These are phyloP conservation scores for Xylaria sp. DNA, from an alignment of 495 filamentous ascomycete species.

Conservation along the genomic window DNA sequence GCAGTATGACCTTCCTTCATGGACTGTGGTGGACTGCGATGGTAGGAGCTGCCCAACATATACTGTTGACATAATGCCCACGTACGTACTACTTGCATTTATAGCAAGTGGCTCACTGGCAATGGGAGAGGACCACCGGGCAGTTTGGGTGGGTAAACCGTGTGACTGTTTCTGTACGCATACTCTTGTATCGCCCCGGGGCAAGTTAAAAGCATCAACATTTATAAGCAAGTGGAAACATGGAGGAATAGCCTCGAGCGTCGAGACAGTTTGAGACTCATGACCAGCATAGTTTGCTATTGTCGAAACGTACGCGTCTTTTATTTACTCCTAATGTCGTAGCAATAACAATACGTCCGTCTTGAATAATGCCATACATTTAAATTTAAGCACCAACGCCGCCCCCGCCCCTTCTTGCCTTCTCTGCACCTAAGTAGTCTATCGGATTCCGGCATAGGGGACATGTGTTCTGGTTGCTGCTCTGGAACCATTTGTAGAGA, in stretches of 20 bases:
- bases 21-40: background rate
- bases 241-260: background rate
- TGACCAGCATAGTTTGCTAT: background rate
- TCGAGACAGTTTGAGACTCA: background rate
- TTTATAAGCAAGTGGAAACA: background rate
- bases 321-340: background rate
- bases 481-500: conserved; percentile 95
- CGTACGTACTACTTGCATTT: background rate
- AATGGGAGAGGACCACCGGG: background rate
- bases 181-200: background rate
- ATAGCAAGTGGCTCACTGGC: background rate
- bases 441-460: conserved; percentile 89
- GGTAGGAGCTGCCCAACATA: conserved; percentile 6
- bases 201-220: background rate
- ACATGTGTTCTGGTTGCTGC: conserved; percentile 85
- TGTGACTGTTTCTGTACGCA: background rate
- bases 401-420: conserved; percentile 29
- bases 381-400: conserved; percentile 8
- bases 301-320: background rate
- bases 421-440: conserved; percentile 60
- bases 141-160: background rate
- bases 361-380: background rate
- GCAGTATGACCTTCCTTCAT: background rate
- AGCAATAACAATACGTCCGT: background rate
- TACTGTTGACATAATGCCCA: background rate